Evolutionary conservation across 768 basidiomycete genomes (phyloP).

Genomic region (Galerina marginata): DNA sequence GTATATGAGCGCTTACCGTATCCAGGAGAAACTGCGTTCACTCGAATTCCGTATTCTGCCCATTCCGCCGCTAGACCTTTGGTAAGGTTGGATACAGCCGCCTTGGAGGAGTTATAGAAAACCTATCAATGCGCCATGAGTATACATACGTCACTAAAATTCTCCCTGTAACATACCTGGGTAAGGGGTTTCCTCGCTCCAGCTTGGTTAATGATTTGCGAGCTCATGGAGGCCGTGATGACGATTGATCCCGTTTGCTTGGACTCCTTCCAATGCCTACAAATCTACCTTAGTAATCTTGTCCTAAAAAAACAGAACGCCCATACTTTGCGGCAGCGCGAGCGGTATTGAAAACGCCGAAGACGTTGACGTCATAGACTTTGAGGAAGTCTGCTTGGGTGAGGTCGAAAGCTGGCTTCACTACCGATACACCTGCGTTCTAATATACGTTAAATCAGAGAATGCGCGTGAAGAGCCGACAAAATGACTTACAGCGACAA

Average conservation of each 20-base stretch:
- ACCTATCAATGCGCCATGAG: conserved; percentile 39
- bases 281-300: not conserved
- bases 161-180: conserved; percentile 41
- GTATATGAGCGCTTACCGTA: conserved; percentile 45
- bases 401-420: conserved; percentile 66
- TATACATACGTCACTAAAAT: not conserved
- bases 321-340: conserved; percentile 61
- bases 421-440: conserved; percentile 68
- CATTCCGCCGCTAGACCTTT: conserved; percentile 70
- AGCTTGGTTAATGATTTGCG: conserved; percentile 64
- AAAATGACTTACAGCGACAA: conserved; percentile 53
- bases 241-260: conserved; percentile 58
- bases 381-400: conserved; percentile 57
- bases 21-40: conserved; percentile 68
- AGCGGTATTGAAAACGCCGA: conserved; percentile 68
- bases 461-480: not conserved
- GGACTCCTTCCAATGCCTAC: conserved; percentile 50
- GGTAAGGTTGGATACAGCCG: conserved; percentile 60
- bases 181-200: conserved; percentile 50
- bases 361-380: conserved; percentile 65
- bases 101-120: conserved; percentile 73
- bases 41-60: conserved; percentile 56
- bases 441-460: conserved; percentile 20
- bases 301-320: not conserved
- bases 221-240: conserved; percentile 70